Evolutionary conservation across 208 protist species (phyloP).

Genomic region (Wallacemonas sp.): DNA sequence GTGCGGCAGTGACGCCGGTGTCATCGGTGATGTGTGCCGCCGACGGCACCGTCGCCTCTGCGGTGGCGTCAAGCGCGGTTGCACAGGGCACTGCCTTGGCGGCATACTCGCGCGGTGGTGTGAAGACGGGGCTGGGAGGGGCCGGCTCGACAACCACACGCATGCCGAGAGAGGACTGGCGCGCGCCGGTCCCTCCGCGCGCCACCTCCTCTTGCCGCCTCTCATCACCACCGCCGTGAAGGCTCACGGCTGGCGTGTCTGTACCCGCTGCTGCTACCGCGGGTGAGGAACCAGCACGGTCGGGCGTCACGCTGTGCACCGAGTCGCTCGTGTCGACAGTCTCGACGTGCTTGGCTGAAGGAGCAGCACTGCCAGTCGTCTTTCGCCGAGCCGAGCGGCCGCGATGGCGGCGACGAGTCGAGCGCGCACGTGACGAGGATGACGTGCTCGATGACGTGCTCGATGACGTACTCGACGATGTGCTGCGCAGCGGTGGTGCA

Average conservation of each 20-base stretch:
- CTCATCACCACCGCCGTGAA: not conserved
- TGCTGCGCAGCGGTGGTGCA: too few species aligned
- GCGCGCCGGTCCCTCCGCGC: not conserved
- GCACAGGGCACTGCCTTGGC: not conserved
- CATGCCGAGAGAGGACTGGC: not conserved
- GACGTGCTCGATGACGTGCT: too few species aligned
- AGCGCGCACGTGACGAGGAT: too few species aligned
- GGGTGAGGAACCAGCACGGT: not conserved
- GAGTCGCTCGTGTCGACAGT: constrained; percentile 5
- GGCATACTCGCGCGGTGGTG: not conserved
- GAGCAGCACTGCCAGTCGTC: too few species aligned
- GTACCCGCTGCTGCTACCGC: too few species aligned
- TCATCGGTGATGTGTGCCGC: not conserved
- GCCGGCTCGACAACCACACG: not conserved
- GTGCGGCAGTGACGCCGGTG: not conserved
- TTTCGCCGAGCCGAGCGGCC: too few species aligned
- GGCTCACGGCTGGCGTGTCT: too few species aligned
- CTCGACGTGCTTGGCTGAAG: too few species aligned
- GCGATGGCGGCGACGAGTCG: too few species aligned
- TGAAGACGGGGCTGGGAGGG: not conserved
- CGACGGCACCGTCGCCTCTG: not conserved
- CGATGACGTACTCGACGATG: too few species aligned
- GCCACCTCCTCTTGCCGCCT: too few species aligned
- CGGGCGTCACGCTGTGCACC: constrained; percentile 6
- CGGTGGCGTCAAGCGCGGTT: not conserved